A percentile compares a stretch with the other conserved stretches of the same genome.
Evolutionary conservation across 768 basidiomycete species (phyloP).

Genomic region (Suillus alpinus): DNA sequence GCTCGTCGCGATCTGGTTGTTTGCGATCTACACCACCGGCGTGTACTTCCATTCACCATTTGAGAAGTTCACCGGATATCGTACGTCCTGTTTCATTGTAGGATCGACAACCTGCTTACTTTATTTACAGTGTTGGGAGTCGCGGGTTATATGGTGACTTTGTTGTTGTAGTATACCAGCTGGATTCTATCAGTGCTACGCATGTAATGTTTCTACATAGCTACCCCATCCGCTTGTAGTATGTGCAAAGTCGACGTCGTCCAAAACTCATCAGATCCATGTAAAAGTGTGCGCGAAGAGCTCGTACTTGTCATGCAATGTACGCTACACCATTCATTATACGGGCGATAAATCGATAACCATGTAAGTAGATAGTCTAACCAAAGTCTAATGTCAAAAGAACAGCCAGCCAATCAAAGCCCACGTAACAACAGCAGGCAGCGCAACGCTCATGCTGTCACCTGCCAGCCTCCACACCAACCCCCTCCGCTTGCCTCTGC

Average conservation of each 20-base stretch:
- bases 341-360: neutral
- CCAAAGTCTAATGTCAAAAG: constrained; percentile 15
- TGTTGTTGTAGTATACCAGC: constrained; percentile 11
- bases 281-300: neutral
- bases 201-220: neutral
- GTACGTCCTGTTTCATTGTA: constrained; percentile 46
- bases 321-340: neutral
- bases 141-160: constrained; percentile 33
- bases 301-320: neutral
- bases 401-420: constrained; percentile 26
- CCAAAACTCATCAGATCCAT: neutral
- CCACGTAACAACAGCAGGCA: constrained; percentile 26
- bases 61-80: constrained; percentile 84
- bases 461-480: constrained; percentile 33
- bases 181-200: neutral
- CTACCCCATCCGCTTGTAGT: neutral
- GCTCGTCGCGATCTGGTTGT: constrained; percentile 63
- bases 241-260: neutral
- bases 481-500: constrained; percentile 23
- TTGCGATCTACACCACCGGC: constrained; percentile 77
- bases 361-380: neutral
- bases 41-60: constrained; percentile 88
- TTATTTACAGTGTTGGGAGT: constrained; percentile 35
- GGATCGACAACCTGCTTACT: neutral
- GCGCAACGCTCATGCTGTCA: constrained; percentile 35